Evolutionary conservation across 768 basidiomycete genomes (phyloP).

Genomic region (Hemileccinum impolitum): DNA sequence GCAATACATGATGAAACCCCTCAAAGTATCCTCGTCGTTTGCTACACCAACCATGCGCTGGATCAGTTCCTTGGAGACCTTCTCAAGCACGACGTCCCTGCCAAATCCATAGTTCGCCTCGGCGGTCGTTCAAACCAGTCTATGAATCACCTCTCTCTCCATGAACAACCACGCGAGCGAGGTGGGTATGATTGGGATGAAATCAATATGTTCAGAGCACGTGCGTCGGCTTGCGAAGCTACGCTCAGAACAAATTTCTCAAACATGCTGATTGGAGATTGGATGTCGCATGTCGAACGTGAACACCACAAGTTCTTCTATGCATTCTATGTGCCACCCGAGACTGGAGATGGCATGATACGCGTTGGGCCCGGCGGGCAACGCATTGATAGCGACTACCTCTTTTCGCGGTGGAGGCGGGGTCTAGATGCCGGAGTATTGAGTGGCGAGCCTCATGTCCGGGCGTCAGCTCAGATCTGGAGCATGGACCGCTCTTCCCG

Average conservation of each 20-base stretch:
- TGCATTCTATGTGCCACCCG: constrained; percentile 43
- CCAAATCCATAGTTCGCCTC: constrained; percentile 47
- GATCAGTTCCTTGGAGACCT: constrained; percentile 66
- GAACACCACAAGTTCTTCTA: constrained; percentile 39
- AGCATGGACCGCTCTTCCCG: constrained; percentile 30
- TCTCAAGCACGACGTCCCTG: constrained; percentile 53
- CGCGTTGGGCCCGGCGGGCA: constrained; percentile 41
- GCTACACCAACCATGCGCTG: constrained; percentile 71
- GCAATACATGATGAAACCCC: constrained; percentile 46
- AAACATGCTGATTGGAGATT: neutral
- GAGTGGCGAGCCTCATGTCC: constrained; percentile 23
- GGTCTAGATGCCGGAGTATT: constrained; percentile 46
- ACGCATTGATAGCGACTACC: constrained; percentile 35
- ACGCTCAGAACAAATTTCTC: constrained; percentile 12
- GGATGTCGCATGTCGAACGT: neutral
- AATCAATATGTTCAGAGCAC: constrained; percentile 22
- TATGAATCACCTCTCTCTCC: constrained; percentile 44
- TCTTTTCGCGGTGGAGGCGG: constrained; percentile 44
- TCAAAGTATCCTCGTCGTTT: constrained; percentile 60
- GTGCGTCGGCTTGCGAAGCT: constrained; percentile 33
- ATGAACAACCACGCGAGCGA: constrained; percentile 6
- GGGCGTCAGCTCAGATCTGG: constrained; percentile 37
- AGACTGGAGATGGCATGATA: constrained; percentile 41
- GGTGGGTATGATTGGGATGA: neutral
- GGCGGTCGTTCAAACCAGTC: constrained; percentile 49